Percentiles rank a stretch among this genome's conserved stretches.
Evolutionary conservation across 257 asterid species (phyloP).

Genomic region (Ajuga chamaepitys): DNA sequence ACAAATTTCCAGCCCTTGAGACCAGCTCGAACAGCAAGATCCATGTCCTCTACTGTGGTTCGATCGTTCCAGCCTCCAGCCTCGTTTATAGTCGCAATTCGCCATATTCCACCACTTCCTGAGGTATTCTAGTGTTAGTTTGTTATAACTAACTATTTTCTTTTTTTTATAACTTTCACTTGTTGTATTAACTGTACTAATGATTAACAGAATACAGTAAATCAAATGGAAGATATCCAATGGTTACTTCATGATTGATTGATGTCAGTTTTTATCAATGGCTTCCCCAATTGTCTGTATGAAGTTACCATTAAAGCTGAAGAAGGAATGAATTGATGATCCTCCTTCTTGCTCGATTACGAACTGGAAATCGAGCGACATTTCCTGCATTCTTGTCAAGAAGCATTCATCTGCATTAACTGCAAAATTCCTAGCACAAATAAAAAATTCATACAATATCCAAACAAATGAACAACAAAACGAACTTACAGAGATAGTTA

Average conservation of each 20-base stretch:
- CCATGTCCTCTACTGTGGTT: conserved; percentile 51
- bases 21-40: conserved; percentile 47
- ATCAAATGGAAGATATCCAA: no score
- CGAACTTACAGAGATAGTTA: no score
- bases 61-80: conserved; percentile 50
- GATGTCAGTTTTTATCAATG: no score
- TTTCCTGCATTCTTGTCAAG: conserved; percentile 74
- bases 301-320: conserved; percentile 60
- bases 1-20: conserved; percentile 41
- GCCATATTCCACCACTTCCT: conserved; percentile 56
- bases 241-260: no score
- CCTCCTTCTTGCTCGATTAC: conserved; percentile 70
- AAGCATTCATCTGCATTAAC: conserved; percentile 66
- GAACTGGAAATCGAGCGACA: conserved; percentile 57
- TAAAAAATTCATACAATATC: no score
- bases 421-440: no score
- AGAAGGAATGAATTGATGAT: conserved; percentile 53
- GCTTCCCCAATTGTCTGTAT: no score
- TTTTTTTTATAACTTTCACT: no score
- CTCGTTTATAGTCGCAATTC: conserved; percentile 28
- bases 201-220: no score
- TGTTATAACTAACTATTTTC: neutral
- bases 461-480: no score
- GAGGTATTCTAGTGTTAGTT: neutral
- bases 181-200: no score